A percentile compares a stretch with the other conserved stretches of the same genome.
phyloP scores from a whole-genome alignment of 2,329 filamentous ascomycete genomes.

The Zymoseptoria tritici region DNA sequence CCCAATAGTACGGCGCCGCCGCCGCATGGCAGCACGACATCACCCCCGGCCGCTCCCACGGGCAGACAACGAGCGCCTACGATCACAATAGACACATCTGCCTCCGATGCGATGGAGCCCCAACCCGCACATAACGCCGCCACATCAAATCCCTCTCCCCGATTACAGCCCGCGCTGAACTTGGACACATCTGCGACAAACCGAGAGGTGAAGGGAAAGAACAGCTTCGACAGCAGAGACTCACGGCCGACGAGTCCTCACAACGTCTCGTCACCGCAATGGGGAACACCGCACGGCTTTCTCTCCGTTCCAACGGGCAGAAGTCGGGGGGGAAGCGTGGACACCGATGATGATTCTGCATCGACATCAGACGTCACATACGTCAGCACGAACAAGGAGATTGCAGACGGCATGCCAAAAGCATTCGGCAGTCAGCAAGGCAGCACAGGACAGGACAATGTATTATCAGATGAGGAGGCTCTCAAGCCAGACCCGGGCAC shows the following conservation, averaged over 20 bases:
- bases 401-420: constrained; percentile 16
- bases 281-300: constrained; percentile 50
- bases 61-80: constrained; percentile 38
- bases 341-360: constrained; percentile 50
- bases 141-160: not conserved
- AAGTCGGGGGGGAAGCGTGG: constrained; percentile 59
- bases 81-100: constrained; percentile 36
- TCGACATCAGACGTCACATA: constrained; percentile 58
- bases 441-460: constrained; percentile 35
- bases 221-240: constrained; percentile 58
- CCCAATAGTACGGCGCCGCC: too few relatives aligned
- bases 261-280: constrained; percentile 58
- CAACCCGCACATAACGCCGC: not conserved
- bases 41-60: constrained; percentile 12
- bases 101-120: constrained; percentile 13
- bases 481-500: constrained; percentile 69
- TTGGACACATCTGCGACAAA: constrained; percentile 41
- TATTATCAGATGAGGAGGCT: constrained; percentile 61
- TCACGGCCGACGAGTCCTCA: constrained; percentile 60
- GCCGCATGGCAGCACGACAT: not conserved
- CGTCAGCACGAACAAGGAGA: constrained; percentile 38
- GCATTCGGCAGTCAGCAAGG: constrained; percentile 20
- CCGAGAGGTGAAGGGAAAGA: constrained; percentile 47
- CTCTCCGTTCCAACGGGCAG: constrained; percentile 57
- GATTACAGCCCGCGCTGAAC: not conserved